A percentile compares a stretch with the other conserved stretches of the same genome.
These are phyloP conservation scores for Volvariella surrecta DNA, from an alignment of 1,284 basidiomycete species.

Conservation along the genomic window DNA sequence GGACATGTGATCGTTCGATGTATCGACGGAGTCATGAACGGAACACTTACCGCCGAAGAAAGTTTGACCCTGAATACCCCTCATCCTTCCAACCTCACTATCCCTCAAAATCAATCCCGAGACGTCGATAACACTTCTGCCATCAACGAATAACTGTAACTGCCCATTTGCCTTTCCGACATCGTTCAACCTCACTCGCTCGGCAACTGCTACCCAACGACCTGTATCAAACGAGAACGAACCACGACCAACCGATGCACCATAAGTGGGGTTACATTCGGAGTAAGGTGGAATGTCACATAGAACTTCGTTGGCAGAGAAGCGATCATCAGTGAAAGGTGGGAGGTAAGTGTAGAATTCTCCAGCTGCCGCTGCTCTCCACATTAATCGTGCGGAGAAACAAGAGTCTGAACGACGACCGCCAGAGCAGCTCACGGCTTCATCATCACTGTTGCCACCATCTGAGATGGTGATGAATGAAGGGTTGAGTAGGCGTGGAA, in stretches of 20 bases:
- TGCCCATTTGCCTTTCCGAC: conserved; percentile 46
- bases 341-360: conserved; percentile 58
- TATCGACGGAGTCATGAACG: not conserved
- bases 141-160: conserved; percentile 49
- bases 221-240: conserved; percentile 58
- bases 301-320: conserved; percentile 40
- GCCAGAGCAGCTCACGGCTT: conserved; percentile 41
- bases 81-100: conserved; percentile 34
- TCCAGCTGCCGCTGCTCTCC: conserved; percentile 37
- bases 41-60: conserved; percentile 51
- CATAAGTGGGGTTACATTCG: conserved; percentile 57
- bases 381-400: conserved; percentile 54
- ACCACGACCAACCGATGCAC: conserved; percentile 65
- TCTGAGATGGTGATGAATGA: conserved; percentile 23
- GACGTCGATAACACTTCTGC: conserved; percentile 47
- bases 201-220: conserved; percentile 49
- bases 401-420: conserved; percentile 37
- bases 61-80: conserved; percentile 59
- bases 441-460: conserved; percentile 37
- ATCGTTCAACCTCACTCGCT: conserved; percentile 58
- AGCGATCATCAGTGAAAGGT: conserved; percentile 26
- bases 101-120: conserved; percentile 40
- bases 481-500: no score
- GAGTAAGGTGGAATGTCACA: conserved; percentile 47
- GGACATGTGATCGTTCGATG: no score